Evolutionary conservation across 2,329 filamentous ascomycete species (phyloP).

Genomic region (Pyricularia sp.): DNA sequence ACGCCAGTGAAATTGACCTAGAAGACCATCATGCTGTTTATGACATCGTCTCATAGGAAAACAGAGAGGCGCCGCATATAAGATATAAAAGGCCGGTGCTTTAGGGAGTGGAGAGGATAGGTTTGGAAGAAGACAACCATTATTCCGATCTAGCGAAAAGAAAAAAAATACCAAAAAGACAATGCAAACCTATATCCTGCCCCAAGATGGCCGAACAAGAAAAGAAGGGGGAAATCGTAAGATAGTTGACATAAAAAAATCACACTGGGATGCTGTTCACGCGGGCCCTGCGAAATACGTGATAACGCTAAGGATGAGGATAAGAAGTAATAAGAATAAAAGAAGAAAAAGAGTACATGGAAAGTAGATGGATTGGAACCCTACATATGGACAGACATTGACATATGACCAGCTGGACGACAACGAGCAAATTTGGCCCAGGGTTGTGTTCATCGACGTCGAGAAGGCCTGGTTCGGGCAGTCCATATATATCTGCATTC

Average conservation of each 20-base stretch:
- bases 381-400: background rate
- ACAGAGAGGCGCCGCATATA: too few relatives aligned
- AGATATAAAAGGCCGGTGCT: too few relatives aligned
- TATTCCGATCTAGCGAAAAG: background rate
- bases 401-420: background rate
- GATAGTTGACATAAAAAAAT: background rate
- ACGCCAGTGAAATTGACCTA: too few relatives aligned
- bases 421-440: background rate
- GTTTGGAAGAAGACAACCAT: background rate
- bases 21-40: too few relatives aligned
- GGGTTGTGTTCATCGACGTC: background rate
- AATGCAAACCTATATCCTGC: background rate
- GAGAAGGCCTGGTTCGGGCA: background rate
- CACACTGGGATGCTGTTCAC: background rate
- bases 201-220: background rate
- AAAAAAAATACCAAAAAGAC: background rate
- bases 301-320: background rate
- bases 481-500: background rate
- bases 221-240: background rate
- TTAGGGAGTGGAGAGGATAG: too few relatives aligned
- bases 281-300: background rate
- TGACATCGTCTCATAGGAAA: too few relatives aligned
- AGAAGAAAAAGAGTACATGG: background rate
- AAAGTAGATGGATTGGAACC: background rate
- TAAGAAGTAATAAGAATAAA: background rate